Percentiles rank a stretch among this genome's conserved stretches.
These are phyloP conservation scores for Cryphonectria naterciae DNA, from an alignment of 2,329 filamentous ascomycete species.

Conservation along the genomic window DNA sequence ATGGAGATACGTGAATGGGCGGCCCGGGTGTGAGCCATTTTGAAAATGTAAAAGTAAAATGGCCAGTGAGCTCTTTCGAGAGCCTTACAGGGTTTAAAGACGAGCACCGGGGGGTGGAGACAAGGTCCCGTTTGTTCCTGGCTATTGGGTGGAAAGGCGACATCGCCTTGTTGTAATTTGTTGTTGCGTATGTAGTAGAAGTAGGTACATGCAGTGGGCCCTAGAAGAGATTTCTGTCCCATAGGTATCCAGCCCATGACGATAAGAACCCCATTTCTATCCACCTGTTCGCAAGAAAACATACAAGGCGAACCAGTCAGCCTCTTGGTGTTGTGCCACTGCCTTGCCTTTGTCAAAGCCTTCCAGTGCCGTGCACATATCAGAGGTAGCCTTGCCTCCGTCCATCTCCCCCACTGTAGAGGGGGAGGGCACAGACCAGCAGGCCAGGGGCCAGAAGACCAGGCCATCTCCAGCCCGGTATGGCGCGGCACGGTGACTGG, in stretches of 20 bases:
- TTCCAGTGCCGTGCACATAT: not conserved
- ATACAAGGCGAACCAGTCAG: slow-evolving; percentile 4
- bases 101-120: not conserved
- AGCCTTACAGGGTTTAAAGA: not conserved
- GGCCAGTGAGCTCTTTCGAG: not conserved
- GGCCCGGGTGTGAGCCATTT: not conserved
- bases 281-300: not conserved
- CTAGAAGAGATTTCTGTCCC: not conserved
- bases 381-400: not conserved
- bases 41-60: not conserved
- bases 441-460: not conserved
- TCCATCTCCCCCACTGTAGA: not conserved
- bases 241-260: not conserved
- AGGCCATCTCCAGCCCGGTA: not conserved
- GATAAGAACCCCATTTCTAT: not conserved
- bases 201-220: not conserved
- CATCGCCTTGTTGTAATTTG: not conserved
- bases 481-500: not conserved
- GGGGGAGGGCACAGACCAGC: not conserved
- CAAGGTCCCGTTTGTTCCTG: not conserved
- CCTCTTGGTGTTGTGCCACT: not conserved
- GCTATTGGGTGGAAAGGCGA: not conserved
- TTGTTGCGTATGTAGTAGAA: not conserved
- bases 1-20: not conserved
- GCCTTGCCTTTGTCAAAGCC: not conserved